Conservation (phyloP, 1,284 basidiomycete species). For the Moesziomyces parantarcticus region DNA sequence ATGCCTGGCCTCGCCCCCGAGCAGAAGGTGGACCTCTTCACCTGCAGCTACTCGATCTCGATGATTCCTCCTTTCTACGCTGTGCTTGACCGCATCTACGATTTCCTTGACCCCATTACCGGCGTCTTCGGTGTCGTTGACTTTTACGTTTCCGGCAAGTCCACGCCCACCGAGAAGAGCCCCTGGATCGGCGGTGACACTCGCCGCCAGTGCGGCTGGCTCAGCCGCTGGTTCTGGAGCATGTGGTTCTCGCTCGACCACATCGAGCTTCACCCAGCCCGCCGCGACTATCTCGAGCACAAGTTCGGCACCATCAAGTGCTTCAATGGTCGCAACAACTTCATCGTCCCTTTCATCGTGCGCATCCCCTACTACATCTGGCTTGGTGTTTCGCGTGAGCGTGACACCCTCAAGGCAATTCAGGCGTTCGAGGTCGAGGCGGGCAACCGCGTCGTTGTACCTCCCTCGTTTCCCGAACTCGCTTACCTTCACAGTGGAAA, state of each 20-base stretch:
- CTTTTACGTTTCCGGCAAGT: slow-evolving; percentile 80
- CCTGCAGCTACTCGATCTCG: slow-evolving; percentile 67
- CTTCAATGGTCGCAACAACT: slow-evolving; percentile 80
- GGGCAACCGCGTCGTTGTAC: slow-evolving; percentile 72
- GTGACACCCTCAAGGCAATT: slow-evolving; percentile 74
- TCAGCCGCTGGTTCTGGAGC: slow-evolving; percentile 78
- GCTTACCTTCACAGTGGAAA: slow-evolving; percentile 40
- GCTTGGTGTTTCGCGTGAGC: slow-evolving; percentile 77
- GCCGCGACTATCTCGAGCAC: slow-evolving; percentile 79
- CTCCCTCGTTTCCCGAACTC: slow-evolving; percentile 66
- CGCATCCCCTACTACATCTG: slow-evolving; percentile 81
- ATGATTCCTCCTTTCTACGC: slow-evolving; percentile 78
- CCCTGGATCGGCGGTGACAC: slow-evolving; percentile 75
- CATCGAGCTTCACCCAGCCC: slow-evolving; percentile 77
- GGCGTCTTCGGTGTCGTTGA: slow-evolving; percentile 81
- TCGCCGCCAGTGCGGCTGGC: slow-evolving; percentile 78
- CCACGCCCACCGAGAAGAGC: slow-evolving; percentile 73
- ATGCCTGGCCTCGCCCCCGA: slow-evolving; percentile 71
- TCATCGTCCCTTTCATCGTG: slow-evolving; percentile 77
- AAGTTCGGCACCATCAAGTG: slow-evolving; percentile 77
- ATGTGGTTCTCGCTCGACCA: slow-evolving; percentile 80
- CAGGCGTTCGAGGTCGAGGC: slow-evolving; percentile 79
- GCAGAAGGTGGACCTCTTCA: slow-evolving; percentile 65
- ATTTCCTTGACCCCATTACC: slow-evolving; percentile 75
- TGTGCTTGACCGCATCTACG: slow-evolving; percentile 78